These are phyloP conservation scores for Dictyostelium brefeldianum DNA, from an alignment of 78 protist genomes.

Conservation along the genomic window DNA sequence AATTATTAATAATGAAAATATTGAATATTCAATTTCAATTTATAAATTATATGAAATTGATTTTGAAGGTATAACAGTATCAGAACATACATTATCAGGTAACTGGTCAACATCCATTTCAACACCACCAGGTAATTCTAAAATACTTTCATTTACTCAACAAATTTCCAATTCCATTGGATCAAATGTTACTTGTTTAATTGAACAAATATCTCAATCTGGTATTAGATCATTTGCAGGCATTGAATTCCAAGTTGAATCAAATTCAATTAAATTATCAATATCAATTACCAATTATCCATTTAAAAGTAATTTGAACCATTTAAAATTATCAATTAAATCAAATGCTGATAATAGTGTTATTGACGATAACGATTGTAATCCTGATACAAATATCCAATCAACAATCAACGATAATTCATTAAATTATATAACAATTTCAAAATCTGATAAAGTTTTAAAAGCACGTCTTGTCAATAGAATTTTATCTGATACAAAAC, in stretches of 20 bases:
- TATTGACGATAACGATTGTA: neutral
- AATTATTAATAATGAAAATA: neutral
- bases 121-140: neutral
- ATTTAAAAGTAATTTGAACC: neutral
- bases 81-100: neutral
- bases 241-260: neutral
- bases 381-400: neutral
- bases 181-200: neutral
- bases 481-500: neutral
- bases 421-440: constrained; percentile 8
- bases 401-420: neutral
- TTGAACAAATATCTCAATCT: neutral
- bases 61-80: neutral
- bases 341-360: neutral
- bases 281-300: neutral
- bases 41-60: neutral
- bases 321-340: neutral
- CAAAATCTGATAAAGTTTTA: constrained; percentile 6
- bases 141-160: neutral
- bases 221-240: neutral
- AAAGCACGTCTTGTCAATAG: neutral
- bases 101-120: neutral
- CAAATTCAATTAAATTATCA: neutral
- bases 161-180: neutral
- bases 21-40: neutral